A percentile compares a stretch with the other conserved stretches of the same genome.
phyloP scores from a whole-genome alignment of 345 rosid genomes.

The Brassica nigra region DNA sequence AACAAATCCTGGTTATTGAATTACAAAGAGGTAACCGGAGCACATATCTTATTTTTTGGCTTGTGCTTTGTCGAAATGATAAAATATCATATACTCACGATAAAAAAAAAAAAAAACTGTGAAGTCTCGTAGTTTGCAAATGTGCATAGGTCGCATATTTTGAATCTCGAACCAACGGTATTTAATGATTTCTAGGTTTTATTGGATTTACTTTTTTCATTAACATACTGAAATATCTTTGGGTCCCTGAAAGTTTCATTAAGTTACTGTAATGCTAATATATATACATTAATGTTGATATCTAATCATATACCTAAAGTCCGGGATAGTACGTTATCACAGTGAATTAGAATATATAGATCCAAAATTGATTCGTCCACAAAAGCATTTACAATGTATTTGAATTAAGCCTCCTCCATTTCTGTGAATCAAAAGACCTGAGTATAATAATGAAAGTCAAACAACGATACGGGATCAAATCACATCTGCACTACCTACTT shows the following conservation, averaged over 20 bases:
- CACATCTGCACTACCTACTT: conserved; percentile 4
- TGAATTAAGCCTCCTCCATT: not conserved
- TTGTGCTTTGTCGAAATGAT: too few species aligned
- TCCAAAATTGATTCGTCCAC: not conserved
- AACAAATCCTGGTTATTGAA: too few species aligned
- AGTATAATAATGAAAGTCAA: conserved; percentile 13
- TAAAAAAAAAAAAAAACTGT: not conserved
- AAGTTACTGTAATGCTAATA: not conserved
- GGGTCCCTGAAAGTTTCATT: not conserved
- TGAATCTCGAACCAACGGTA: too few species aligned
- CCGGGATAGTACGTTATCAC: not conserved
- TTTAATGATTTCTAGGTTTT: not conserved
- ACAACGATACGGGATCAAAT: conserved; percentile 27
- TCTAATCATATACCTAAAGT: not conserved
- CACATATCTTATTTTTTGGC: too few species aligned
- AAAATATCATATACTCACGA: too few species aligned
- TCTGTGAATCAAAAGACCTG: conserved; percentile 19
- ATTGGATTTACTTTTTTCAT: not conserved
- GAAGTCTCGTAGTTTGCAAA: not conserved
- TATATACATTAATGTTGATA: not conserved
- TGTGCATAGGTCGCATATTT: not conserved
- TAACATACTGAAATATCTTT: not conserved
- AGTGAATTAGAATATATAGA: not conserved
- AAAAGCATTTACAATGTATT: not conserved
- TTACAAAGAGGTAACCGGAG: too few species aligned